Conservation (phyloP, 106 monocot species). For the Phalaenopsis equestris region DNA sequence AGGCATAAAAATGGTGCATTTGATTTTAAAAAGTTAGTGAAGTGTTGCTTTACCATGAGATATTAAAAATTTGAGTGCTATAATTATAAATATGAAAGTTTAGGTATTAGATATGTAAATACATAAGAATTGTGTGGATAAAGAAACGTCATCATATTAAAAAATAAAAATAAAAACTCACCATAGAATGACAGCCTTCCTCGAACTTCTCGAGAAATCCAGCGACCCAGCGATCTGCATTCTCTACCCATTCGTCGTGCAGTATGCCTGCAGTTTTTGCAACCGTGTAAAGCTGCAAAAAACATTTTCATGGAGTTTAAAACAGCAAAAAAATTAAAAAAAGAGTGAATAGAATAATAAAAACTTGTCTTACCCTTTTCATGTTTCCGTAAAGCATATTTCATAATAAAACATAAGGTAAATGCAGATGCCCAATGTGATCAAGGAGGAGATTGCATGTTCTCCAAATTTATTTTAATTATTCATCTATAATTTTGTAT, state of each 20-base stretch:
- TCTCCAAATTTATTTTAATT: too few species aligned
- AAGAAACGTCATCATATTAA: too few species aligned
- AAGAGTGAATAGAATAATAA: background rate
- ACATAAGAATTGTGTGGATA: too few species aligned
- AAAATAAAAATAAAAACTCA: slow-evolving; percentile 12
- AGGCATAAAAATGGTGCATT: too few species aligned
- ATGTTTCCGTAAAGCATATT: background rate
- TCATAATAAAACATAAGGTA: background rate
- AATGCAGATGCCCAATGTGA: too few species aligned
- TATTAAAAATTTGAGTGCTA: too few species aligned
- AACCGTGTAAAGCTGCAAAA: slow-evolving; percentile 47
- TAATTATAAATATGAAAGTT: too few species aligned
- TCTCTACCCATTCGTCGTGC: slow-evolving; percentile 92
- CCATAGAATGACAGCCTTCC: slow-evolving; percentile 85
- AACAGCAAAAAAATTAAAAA: background rate
- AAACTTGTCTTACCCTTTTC: background rate
- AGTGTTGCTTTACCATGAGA: too few species aligned
- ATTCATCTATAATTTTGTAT: too few species aligned
- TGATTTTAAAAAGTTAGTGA: too few species aligned
- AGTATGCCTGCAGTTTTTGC: slow-evolving; percentile 48
- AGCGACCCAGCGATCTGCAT: slow-evolving; percentile 97
- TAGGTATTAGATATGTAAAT: too few species aligned
- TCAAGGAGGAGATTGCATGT: too few species aligned
- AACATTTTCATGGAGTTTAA: background rate
- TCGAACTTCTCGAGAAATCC: slow-evolving; percentile 95